Evolutionary conservation across 139 green algal genomes (phyloP).

Genomic region (Chlorella sp.): DNA sequence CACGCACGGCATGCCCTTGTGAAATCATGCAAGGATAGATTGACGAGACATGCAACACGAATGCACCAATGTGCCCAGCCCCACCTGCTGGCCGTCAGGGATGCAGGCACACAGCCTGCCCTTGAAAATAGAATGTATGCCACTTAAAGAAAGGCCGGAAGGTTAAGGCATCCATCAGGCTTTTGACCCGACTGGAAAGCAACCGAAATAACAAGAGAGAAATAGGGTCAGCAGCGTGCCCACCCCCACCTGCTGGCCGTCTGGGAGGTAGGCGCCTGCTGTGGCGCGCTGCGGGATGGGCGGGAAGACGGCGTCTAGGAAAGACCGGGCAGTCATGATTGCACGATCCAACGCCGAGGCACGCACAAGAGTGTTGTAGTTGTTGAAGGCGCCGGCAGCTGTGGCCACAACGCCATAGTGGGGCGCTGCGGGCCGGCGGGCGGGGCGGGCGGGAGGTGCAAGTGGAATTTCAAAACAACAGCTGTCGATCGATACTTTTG

Average conservation of each 20-base stretch:
- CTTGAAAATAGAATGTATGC: too few relatives aligned
- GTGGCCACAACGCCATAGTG: constrained; percentile 47
- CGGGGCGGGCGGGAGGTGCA: background rate
- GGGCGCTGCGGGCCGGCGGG: background rate
- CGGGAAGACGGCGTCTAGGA: constrained; percentile 42
- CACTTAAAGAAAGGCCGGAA: too few relatives aligned
- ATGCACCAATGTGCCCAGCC: background rate
- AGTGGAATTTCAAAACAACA: too few relatives aligned
- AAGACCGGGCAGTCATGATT: constrained; percentile 53
- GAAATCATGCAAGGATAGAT: too few relatives aligned
- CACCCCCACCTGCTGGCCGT: constrained; percentile 33
- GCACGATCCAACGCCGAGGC: constrained; percentile 53
- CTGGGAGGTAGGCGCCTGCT: constrained; percentile 40
- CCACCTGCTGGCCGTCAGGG: constrained; percentile 47
- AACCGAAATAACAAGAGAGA: too few relatives aligned
- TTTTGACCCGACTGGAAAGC: too few relatives aligned
- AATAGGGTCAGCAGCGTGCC: background rate
- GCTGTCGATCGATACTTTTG: too few relatives aligned
- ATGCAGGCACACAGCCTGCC: constrained; percentile 39
- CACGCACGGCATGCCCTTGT: too few relatives aligned
- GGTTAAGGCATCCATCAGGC: too few relatives aligned
- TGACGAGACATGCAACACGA: too few relatives aligned
- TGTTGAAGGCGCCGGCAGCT: constrained; percentile 46
- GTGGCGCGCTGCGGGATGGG: constrained; percentile 4
- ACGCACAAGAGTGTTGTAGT: constrained; percentile 55